Evolutionary conservation across 2,329 filamentous ascomycete genomes (phyloP).

Genomic region (Paracoccidioides brasiliensis): DNA sequence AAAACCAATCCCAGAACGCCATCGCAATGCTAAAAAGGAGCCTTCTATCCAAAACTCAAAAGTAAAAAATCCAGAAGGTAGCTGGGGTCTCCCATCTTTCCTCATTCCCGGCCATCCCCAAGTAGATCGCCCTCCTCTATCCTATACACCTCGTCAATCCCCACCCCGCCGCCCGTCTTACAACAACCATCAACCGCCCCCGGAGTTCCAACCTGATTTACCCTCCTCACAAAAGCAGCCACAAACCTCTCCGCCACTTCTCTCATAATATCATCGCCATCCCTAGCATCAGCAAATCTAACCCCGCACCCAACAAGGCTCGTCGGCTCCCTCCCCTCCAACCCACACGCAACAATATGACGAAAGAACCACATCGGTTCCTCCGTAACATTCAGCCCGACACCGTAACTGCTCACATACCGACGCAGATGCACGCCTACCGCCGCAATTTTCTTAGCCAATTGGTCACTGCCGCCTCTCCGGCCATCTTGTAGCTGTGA

Average conservation of each 20-base stretch:
- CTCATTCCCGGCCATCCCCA: neutral
- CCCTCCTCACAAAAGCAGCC: conserved; percentile 24
- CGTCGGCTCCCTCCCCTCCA: conserved; percentile 68
- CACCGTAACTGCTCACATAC: conserved; percentile 70
- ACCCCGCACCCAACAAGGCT: conserved; percentile 48
- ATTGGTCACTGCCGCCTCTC: conserved; percentile 16
- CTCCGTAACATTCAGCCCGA: conserved; percentile 49
- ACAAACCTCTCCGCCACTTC: conserved; percentile 27
- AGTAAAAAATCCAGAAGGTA: neutral
- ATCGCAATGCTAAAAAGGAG: neutral
- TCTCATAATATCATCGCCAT: conserved; percentile 33
- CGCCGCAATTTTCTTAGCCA: conserved; percentile 64
- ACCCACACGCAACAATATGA: conserved; percentile 79
- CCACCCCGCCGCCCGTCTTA: conserved; percentile 23
- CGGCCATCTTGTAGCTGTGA: neutral
- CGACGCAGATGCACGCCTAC: conserved; percentile 82
- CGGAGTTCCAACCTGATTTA: conserved; percentile 17
- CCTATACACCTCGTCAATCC: conserved; percentile 29
- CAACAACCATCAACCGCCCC: neutral
- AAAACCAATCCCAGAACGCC: neutral
- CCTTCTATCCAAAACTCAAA: neutral
- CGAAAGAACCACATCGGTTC: conserved; percentile 52
- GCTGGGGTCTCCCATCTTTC: too few relatives aligned
- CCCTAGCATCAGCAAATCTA: conserved; percentile 25
- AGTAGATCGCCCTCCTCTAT: conserved; percentile 24